These are phyloP conservation scores for Exsudoporus frostii DNA, from an alignment of 768 basidiomycete genomes.

Conservation along the genomic window DNA sequence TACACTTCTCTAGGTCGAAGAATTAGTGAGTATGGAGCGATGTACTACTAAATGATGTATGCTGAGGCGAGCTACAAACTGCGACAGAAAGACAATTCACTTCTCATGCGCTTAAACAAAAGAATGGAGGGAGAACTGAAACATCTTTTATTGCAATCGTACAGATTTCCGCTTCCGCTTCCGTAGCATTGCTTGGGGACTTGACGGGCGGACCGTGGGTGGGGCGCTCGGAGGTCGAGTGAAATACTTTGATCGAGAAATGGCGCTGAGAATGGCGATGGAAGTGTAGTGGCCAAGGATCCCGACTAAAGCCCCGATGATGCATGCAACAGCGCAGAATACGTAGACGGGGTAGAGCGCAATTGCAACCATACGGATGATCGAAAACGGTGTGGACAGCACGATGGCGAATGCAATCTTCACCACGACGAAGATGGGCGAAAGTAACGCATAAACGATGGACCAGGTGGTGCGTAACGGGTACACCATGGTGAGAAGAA, in stretches of 20 bases:
- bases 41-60: neutral
- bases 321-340: constrained; percentile 53
- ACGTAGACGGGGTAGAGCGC: constrained; percentile 55
- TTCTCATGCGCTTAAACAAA: neutral
- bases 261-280: constrained; percentile 6
- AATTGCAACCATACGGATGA: constrained; percentile 37
- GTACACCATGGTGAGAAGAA: constrained; percentile 10
- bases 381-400: constrained; percentile 44
- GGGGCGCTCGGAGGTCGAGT: constrained; percentile 1
- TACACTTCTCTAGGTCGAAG: neutral
- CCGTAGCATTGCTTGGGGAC: constrained; percentile 14
- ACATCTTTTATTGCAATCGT: constrained; percentile 19
- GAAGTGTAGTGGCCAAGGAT: constrained; percentile 31
- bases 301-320: constrained; percentile 48
- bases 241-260: constrained; percentile 15
- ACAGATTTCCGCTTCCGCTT: constrained; percentile 24
- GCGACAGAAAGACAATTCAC: neutral
- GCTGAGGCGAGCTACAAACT: neutral
- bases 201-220: neutral
- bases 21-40: neutral
- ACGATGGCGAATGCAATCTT: constrained; percentile 41
- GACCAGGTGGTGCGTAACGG: constrained; percentile 26
- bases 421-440: constrained; percentile 44
- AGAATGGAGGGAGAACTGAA: neutral
- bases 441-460: constrained; percentile 39